Evolutionary conservation across 1,284 basidiomycete species (phyloP), one percentile per base, ranked within the genome.

Genomic region (Tilletiaria anomala): DNA sequence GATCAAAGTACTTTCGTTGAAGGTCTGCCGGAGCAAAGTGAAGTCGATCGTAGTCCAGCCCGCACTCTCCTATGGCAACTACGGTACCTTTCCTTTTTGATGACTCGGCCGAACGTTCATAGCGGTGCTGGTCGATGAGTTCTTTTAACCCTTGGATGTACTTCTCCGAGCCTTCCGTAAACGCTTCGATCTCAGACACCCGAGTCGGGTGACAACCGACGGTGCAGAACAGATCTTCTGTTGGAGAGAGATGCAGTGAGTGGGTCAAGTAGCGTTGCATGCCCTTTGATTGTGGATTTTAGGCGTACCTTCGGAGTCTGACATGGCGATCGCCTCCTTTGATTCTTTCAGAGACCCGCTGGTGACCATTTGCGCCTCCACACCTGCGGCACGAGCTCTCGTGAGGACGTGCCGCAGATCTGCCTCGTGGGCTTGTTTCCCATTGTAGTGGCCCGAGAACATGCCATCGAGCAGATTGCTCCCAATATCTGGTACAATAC

Each of bases 171-270:
- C 70, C 74, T 1, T 69, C 68, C 4, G 33, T 14, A 59, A 75
- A 73, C 37, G 72, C 67, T 26, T 82, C 79, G 51, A 88, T 82
- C 61, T 88, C 81, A 4, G 59, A 68, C 0, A 81, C 78, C n/a
- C 82, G 78, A 5, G 84, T 88, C 0, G 86, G 86, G 68, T 91
- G 86, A 51, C 82, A 82, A 15, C 86, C 86, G 1, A 80, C 77
- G 0, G 85, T 89, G 6, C 78, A 76, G 60, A 79, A 83, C 15
- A 85, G 68, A 5, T 72, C 80, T 5, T 56, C 48, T 46, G 32
- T 22, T n/a, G 15, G 38, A 14, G 29, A 22, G 36, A 40, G 37
- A 17, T 19, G 33, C 3, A 14, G 32, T 34, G 32, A 40, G 32
- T 5, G 10, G 22, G 38, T 19, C 38, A 21, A 14, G 23, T 26